Evolutionary conservation across 2,329 filamentous ascomycete species (phyloP).

Genomic region (Microascus cirrosus): DNA sequence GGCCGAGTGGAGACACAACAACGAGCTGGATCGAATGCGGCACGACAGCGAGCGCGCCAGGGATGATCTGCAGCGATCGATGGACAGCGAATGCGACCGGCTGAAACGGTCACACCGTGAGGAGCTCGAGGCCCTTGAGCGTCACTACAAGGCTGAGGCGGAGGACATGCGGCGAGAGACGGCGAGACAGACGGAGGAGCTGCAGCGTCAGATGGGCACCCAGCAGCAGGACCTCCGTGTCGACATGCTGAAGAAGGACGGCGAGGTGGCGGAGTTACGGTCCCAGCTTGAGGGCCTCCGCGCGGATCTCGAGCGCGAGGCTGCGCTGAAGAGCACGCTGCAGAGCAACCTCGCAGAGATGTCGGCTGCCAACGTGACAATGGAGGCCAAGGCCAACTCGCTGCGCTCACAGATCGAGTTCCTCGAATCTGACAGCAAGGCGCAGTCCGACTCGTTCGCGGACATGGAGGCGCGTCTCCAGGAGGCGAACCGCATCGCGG

Average conservation of each 20-base stretch:
- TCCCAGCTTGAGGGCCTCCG: slow-evolving; percentile 24
- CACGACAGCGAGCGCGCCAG: slow-evolving; percentile 44
- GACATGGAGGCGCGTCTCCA: slow-evolving; percentile 71
- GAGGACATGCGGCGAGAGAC: slow-evolving; percentile 51
- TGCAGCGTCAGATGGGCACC: slow-evolving; percentile 40
- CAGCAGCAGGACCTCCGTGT: slow-evolving; percentile 40
- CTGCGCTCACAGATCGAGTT: slow-evolving; percentile 78
- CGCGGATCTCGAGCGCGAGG: slow-evolving; percentile 50
- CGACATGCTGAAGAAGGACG: slow-evolving; percentile 38
- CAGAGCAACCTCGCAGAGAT: slow-evolving; percentile 45
- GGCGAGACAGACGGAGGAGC: slow-evolving; percentile 53
- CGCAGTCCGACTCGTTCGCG: slow-evolving; percentile 77
- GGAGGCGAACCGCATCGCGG: slow-evolving; percentile 60
- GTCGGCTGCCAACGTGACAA: slow-evolving; percentile 47
- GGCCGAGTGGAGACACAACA: slow-evolving; percentile 25
- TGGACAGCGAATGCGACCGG: slow-evolving; percentile 43
- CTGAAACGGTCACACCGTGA: slow-evolving; percentile 53
- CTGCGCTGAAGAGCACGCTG: slow-evolving; percentile 42
- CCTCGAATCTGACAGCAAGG: slow-evolving; percentile 79
- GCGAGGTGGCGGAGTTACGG: slow-evolving; percentile 38
- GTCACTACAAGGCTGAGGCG: slow-evolving; percentile 51
- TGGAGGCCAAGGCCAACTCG: slow-evolving; percentile 66
- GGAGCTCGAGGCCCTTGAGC: slow-evolving; percentile 53
- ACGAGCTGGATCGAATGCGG: slow-evolving; percentile 42
- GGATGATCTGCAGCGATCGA: slow-evolving; percentile 39